Base-by-base conservation (phyloP, 768 basidiomycete species). In the Coprinopsis strossmayeri region DNA sequence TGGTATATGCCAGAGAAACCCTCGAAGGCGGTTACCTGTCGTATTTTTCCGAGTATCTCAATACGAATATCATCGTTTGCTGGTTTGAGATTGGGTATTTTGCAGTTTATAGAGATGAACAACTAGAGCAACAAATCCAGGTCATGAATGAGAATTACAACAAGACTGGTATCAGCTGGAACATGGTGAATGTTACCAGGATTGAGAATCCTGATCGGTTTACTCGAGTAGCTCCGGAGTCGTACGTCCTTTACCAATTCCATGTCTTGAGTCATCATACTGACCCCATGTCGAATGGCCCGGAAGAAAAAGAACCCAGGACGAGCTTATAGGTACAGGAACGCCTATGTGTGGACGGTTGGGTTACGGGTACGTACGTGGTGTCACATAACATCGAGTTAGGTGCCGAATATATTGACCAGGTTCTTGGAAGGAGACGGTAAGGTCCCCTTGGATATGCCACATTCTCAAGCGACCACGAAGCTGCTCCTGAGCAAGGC, bases 141-240 rank as follows among this genome's bases (percentile, higher is more conserved):
- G 61, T 64, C 18, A 59, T 74, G 54, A 75, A 78, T 47, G 48
- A 57, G 25, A 73, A 71, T 52, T 78, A 74, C 50, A 55, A 63
- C 5, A 45, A 50, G 32, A 59, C 66, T 18, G 69, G 73, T 10
- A 51, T 77, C 45, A 60, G 60, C 32, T 78, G 67, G 59, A 64
- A 57, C 20, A 66, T 75, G 17, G 69, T 64, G 34, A 64, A 64
- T 46, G 71, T 68, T 20, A 67, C 67, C 32, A 67, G 72, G 45
- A 73, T 72, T 18, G 50, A 66, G 46, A 76, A 71, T 57, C 45
- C 61, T 35, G 64, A 72, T 44, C 78, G 77, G 78, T 79, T 76
- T 62, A 61, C 65, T 55, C 58, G 61, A 32, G 69, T 69, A 32
- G 70, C 65, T 1, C 72, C 71, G 5, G 61, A 63, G 10, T 55